Evolutionary conservation across 768 basidiomycete species (phyloP).

Genomic region (Calocera cornea): DNA sequence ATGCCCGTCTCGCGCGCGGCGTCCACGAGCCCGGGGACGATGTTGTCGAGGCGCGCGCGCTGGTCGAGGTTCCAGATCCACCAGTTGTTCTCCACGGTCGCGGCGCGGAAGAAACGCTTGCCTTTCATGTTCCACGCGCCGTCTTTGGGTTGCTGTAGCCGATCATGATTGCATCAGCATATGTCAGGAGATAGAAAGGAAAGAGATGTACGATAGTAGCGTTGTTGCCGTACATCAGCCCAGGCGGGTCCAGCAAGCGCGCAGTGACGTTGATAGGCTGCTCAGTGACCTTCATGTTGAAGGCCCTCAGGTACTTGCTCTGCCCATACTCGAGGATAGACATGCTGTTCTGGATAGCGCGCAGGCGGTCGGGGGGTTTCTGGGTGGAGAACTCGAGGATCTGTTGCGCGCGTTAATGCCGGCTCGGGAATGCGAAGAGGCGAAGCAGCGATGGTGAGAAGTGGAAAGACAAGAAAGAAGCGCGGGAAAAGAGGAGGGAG

Average conservation of each 20-base stretch:
- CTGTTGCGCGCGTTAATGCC: slow-evolving; percentile 16
- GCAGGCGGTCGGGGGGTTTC: slow-evolving; percentile 43
- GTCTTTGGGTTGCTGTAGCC: slow-evolving; percentile 36
- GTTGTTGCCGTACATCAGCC: slow-evolving; percentile 51
- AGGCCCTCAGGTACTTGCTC: slow-evolving; percentile 60
- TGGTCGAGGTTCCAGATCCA: neutral
- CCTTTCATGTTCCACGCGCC: slow-evolving; percentile 69
- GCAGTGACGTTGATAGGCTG: slow-evolving; percentile 48
- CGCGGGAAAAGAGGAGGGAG: neutral
- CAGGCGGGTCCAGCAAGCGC: slow-evolving; percentile 50
- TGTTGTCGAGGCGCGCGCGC: slow-evolving; percentile 26
- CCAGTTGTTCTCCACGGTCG: slow-evolving; percentile 25
- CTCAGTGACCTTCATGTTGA: slow-evolving; percentile 51
- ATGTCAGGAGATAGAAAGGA: neutral
- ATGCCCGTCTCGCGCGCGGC: slow-evolving; percentile 46
- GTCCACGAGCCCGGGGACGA: slow-evolving; percentile 40
- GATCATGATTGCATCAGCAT: neutral
- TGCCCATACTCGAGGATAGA: slow-evolving; percentile 45
- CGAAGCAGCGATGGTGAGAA: too few species aligned
- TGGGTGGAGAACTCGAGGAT: slow-evolving; percentile 57
- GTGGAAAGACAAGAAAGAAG: too few species aligned
- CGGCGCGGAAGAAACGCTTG: slow-evolving; percentile 41
- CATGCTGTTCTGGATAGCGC: slow-evolving; percentile 38
- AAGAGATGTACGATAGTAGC: slow-evolving; percentile 40
- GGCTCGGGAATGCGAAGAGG: neutral